A percentile compares a stretch with the other conserved stretches of the same genome.
Conservation (phyloP, 345 rosid genomes). For the Salix exigua region DNA sequence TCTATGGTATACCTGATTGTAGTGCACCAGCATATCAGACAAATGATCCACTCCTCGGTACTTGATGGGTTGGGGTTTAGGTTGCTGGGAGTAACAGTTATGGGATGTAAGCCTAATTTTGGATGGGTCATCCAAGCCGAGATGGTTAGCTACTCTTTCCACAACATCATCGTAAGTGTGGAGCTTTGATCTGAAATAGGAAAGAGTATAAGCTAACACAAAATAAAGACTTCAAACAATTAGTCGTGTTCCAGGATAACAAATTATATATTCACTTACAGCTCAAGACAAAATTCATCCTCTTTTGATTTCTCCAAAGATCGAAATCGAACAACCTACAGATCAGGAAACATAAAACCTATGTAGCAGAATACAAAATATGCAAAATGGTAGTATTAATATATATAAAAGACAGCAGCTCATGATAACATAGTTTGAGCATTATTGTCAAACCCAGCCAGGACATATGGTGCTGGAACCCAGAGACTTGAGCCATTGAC, state of each 20-base stretch:
- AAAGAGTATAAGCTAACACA: not conserved
- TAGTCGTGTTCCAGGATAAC: not conserved
- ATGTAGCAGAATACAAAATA: not conserved
- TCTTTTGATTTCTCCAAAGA: conserved; percentile 88
- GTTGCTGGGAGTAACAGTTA: conserved; percentile 98
- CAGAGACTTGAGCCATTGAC: not conserved
- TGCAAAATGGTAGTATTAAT: not conserved
- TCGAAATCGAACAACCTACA: conserved; percentile 49
- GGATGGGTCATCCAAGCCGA: conserved; percentile 83
- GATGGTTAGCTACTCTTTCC: conserved; percentile 72
- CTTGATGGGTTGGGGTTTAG: conserved; percentile 90
- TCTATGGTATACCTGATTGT: conserved; percentile 67
- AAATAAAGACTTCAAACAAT: not conserved
- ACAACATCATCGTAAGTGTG: conserved; percentile 93
- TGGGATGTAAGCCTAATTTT: conserved; percentile 96
- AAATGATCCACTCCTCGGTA: conserved; percentile 86
- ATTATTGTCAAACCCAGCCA: not conserved
- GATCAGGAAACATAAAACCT: conserved; percentile 1
- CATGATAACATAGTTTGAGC: not conserved
- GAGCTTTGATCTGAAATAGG: conserved; percentile 68
- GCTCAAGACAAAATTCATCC: conserved; percentile 53
- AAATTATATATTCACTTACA: conserved; percentile 10
- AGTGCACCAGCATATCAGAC: conserved; percentile 86
- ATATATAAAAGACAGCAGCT: not conserved
- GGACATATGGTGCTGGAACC: not conserved